Base-by-base conservation (phyloP, 2,329 filamentous ascomycete species). In the Talaromyces sp. region DNA sequence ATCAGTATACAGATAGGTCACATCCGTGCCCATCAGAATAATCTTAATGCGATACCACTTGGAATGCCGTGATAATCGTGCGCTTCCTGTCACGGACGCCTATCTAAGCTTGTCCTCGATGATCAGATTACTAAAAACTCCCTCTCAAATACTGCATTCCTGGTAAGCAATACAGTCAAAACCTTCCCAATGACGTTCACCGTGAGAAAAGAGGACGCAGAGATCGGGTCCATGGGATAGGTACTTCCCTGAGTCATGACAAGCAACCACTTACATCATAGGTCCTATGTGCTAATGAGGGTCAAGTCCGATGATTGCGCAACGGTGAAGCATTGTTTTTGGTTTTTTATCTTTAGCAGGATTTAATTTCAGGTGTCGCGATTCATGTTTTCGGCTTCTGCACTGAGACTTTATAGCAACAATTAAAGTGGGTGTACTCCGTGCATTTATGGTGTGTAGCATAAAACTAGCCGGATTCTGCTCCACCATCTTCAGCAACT, bases 261-360 rank as follows among this genome's bases (percentile, higher is more conserved):
- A 57, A 57, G 35, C 18, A 40, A 42, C 54, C 54, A 42, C 33
- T 57, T 57, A 57, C 37, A 57, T 57, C 54, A 57, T 57, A 39
- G 35, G 33, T 23, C 11, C 21, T 16, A 14, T 11, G 9, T 18
- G 25, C 16, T 1, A 54, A 35, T 54, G 50, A 23, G 35, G 50
- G 18, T 37, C 50, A 54, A 14, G 23, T 21, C 12, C 31, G 23
- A 23, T 35, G 18, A 35, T 33, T 37, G 50, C 18, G 21, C 50
- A 23, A 11, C 50, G 35, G 18, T 54, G 12, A 16, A 35, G n/a
- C 11, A 11, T 21, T 35, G 9, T 2, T 8, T 8, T 21, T 33
- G 42, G 28, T n/a, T 54, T 21, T n/a, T 2, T 3, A 14, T 50
- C 14, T n/a, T 44, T 14, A 21, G 9, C 40, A 21, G 40, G 18